These are phyloP conservation scores for Calocybe indica DNA, from an alignment of 768 basidiomycete species.

Conservation along the genomic window DNA sequence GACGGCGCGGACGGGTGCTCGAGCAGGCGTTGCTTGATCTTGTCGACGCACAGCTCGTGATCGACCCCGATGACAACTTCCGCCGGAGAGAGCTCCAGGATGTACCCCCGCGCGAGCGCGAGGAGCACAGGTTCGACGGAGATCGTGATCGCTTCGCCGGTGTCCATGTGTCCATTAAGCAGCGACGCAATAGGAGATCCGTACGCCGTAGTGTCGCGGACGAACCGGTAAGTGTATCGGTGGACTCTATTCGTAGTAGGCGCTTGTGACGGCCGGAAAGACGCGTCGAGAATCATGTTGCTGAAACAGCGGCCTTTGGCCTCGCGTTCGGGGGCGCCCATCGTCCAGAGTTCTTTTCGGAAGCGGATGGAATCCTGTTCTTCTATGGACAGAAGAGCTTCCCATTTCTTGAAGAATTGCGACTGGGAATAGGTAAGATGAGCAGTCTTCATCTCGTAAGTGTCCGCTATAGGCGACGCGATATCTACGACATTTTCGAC, in stretches of 20 bases:
- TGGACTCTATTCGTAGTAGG: slow-evolving; percentile 52
- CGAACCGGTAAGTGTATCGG: slow-evolving; percentile 73
- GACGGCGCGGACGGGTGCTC: slow-evolving; percentile 6
- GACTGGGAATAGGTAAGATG: slow-evolving; percentile 67
- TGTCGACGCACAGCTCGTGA: slow-evolving; percentile 54
- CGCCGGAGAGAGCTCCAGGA: slow-evolving; percentile 61
- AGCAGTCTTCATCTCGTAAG: slow-evolving; percentile 73
- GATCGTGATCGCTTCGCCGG: slow-evolving; percentile 79
- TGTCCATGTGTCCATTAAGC: slow-evolving; percentile 71
- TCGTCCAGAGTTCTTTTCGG: slow-evolving; percentile 91
- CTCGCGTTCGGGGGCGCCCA: slow-evolving; percentile 76
- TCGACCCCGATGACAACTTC: slow-evolving; percentile 78
- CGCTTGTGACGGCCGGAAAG: slow-evolving; percentile 23
- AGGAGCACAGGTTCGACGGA: slow-evolving; percentile 86
- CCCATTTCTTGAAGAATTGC: slow-evolving; percentile 90
- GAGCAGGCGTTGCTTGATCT: slow-evolving; percentile 35
- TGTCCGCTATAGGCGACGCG: slow-evolving; percentile 50
- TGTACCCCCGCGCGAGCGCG: slow-evolving; percentile 79
- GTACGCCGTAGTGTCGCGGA: slow-evolving; percentile 21
- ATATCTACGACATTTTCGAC: slow-evolving; percentile 59
- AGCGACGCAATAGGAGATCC: slow-evolving; percentile 15
- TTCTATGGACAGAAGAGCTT: slow-evolving; percentile 74
- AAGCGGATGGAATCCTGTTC: slow-evolving; percentile 83
- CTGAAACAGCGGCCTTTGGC: slow-evolving; percentile 79
- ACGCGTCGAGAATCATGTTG: slow-evolving; percentile 62